Evolutionary conservation across 2,329 filamentous ascomycete genomes (phyloP), one percentile per base, ranked within the genome.

Genomic region (Fusarium robinianum): DNA sequence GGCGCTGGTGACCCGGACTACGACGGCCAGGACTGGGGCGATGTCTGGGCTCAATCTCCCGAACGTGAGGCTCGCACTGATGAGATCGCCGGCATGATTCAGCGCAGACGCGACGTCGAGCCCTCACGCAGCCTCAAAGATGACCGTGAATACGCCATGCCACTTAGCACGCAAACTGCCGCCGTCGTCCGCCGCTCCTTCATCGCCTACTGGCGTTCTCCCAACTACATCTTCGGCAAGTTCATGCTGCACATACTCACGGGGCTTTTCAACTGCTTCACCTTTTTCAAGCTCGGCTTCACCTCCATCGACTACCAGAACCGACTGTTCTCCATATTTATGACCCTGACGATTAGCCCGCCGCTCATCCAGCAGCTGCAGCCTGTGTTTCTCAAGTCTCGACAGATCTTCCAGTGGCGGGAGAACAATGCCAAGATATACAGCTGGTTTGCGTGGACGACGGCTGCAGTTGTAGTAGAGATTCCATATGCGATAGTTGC

Each of bases 341-440:
- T 90, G 77, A 86, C 85, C 0, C 73, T 91, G 4, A 88, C 84
- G 6, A 87, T 94, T 52, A 78, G 80, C 2, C 86, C 86, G 1
- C 84, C 85, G 0, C 71, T 91, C 1, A 87, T 91, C 45, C 85
- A 90, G 58, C 87, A 91, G 57, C 73, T 91, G 0, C 85, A 91
- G 60, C 88, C 88, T 1, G 79, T 80, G 5, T 90, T 86, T 62
- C 70, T 90, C 37, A 72, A 79, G 46, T 79, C 81, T 30, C 77
- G 86, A 4, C 74, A 79, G 21, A 74, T 92, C 17, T 94, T 88
- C 68, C 72, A 85, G 63, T 81, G 78, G 2, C 78, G 88, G 5
- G 88, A 94, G 64, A 78, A 83, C 34, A 87, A 80, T n/a, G 81
- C 85, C 11, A 90, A 90, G 64, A 89, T 90, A 17, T 94, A 92